phyloP scores from a whole-genome alignment of 768 basidiomycete genomes.

The Termitomyces sp. region DNA sequence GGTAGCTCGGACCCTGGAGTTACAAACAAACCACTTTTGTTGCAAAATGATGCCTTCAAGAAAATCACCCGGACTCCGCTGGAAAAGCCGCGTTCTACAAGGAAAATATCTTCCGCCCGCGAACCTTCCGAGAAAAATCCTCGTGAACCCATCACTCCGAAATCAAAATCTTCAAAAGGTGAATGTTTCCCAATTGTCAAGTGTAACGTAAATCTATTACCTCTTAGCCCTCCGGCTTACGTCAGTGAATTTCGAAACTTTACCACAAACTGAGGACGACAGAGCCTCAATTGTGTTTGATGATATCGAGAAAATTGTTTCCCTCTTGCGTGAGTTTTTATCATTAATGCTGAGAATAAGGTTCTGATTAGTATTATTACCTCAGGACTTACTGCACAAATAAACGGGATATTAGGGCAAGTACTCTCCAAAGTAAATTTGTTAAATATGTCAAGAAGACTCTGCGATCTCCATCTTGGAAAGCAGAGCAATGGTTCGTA shows the following conservation, averaged over 20 bases:
- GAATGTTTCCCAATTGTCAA: background rate
- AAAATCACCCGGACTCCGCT: conserved; percentile 3
- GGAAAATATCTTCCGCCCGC: conserved; percentile 12
- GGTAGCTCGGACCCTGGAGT: conserved; percentile 7
- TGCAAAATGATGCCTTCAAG: conserved; percentile 19
- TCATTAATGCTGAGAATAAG: background rate
- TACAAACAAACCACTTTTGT: conserved; percentile 22
- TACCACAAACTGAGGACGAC: conserved; percentile 17
- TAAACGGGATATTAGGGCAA: conserved; percentile 69
- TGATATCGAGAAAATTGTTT: conserved; percentile 36
- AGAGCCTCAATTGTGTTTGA: conserved; percentile 25
- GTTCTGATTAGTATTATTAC: background rate
- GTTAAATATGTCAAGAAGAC: conserved; percentile 55
- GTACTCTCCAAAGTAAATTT: conserved; percentile 61
- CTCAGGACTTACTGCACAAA: conserved; percentile 49
- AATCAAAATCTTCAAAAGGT: conserved; percentile 36
- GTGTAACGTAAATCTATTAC: background rate
- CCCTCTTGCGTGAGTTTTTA: conserved; percentile 48
- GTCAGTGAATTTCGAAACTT: conserved; percentile 23
- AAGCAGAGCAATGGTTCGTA: conserved; percentile 41
- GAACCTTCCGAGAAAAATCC: conserved; percentile 4
- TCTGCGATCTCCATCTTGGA: conserved; percentile 48
- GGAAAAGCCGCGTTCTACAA: conserved; percentile 9
- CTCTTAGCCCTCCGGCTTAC: conserved; percentile 24
- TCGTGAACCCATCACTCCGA: conserved; percentile 36